Base-by-base conservation (phyloP, 225 moss, liverwort and hornwort genomes). In the Bryoerythrophyllum caledonicum region DNA sequence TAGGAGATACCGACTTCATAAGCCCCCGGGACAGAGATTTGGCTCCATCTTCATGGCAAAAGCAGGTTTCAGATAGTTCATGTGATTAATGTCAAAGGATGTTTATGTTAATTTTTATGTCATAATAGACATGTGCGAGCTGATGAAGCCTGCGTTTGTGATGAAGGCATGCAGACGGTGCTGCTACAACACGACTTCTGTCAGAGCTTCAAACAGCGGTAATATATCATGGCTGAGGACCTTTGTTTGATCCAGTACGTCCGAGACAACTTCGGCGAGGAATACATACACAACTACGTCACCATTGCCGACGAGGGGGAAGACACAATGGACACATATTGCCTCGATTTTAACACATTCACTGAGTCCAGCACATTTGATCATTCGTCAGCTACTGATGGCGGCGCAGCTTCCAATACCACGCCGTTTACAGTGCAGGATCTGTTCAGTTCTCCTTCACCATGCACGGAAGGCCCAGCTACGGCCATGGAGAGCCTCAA, bases 221-320 rank as follows among this genome's bases (percentile, higher is more conserved):
- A 61, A 72, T 8, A 38, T 38, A 9, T 6, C 34, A 78, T 84
- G 84, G 80, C 80, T 13, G 80, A 80, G 54, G 84, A 84, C n/a
- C 74, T 43, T 40, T 69, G 73, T 74, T 44, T 77, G 27, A 84
- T 80, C 59, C 84, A 80, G 65, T 80, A 84, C 46, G 70, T 80
- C 21, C 60, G 70, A 27, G 84, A 80, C 74, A 73, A 77, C 10
- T 80, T 76, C 17, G 76, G 80, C 27, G 70, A 80, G 44, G 84
- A 74, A 57, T 83, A 72, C 43, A 5, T 76, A 12, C 67, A 72
- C 40, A 76, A 63, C 34, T 73, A 64, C 35, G 32, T 55, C 63
- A 60, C n/a, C 67, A 56, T 72, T 32, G 53, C 7, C 34, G 70
- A 54, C 24, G 75, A 53, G 8, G 49, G n/a, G 6, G 72, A 76